phyloP scores from a whole-genome alignment of 2,329 filamentous ascomycete genomes.

The Trichoderma sp. region DNA sequence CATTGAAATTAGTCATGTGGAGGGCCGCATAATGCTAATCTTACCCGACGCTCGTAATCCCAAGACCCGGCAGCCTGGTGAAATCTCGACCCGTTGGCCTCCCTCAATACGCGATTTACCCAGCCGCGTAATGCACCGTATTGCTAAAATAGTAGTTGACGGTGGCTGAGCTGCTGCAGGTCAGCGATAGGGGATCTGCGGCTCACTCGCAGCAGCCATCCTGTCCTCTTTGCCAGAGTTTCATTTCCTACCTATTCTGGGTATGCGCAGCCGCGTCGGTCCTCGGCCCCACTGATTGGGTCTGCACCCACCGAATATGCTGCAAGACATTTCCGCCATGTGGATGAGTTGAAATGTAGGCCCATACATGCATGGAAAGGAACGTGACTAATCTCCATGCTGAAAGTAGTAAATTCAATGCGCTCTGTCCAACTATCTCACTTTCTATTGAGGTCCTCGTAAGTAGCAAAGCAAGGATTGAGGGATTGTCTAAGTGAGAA shows the following conservation, averaged over 20 bases:
- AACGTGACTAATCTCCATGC: neutral
- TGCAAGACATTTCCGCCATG: neutral
- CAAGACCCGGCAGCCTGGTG: neutral
- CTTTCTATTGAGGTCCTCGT: neutral
- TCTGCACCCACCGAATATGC: neutral
- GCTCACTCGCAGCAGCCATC: neutral
- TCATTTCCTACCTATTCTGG: neutral
- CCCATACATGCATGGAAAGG: neutral
- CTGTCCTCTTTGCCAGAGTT: neutral
- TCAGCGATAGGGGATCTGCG: neutral
- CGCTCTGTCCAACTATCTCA: neutral
- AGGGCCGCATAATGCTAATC: slow-evolving; percentile 14
- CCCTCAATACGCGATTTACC: neutral
- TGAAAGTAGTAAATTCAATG: neutral
- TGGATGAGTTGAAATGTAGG: neutral
- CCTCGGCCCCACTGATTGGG: neutral
- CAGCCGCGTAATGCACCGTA: neutral
- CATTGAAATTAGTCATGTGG: neutral
- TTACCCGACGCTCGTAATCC: slow-evolving; percentile 20
- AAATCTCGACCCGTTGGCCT: neutral
- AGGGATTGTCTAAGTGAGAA: too few species aligned
- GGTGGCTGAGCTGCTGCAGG: neutral
- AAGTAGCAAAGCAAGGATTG: neutral
- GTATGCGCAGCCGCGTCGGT: slow-evolving; percentile 1
- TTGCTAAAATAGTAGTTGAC: neutral